Evolutionary conservation across 2,329 filamentous ascomycete genomes (phyloP), one percentile per base, ranked within the genome.

Genomic region (Catunica adiposa): DNA sequence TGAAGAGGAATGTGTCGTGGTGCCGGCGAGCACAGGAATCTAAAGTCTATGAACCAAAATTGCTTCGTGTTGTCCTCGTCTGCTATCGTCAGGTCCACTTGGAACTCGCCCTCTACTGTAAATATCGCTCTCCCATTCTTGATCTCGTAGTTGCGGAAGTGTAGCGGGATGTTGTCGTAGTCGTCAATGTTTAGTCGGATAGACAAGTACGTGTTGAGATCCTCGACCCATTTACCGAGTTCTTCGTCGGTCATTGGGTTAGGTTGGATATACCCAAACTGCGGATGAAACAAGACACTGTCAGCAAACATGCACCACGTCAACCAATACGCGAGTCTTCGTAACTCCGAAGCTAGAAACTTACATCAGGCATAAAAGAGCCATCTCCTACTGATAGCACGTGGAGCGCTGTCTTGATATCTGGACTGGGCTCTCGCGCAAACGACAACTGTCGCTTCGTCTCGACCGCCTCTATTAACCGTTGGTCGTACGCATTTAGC

Each of bases 11-110:
- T 63, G 51, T 73, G 70, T 11, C 67, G 68, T 0, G 84, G 76
- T 0, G 81, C 75, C 1, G 90, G 90, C 7, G 72, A 75, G 66
- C 94, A 98, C 14, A 82, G 71, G 62, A 94, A 89, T 58, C 89
- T 80, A 63, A 97, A 82, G 66, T 97, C 89, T 59, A 97, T 86
- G 65, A 97, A 95, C 75, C 85, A 96, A 65, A 94, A 94, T 63
- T 94, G 89, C 55, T 85, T 84, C 31, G 81, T 74, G 17, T 82
- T 79, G 61, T 92, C 84, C 64, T 97, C 89, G 62, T 89, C 84
- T 17, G 86, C 87, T 60, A 97, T 85, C 1, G 89, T 89, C 53
- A 98, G 76, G 65, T 97, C 92, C 20, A 97, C 79, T 66, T 97
- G 90, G 63, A 96, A 96, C 66, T 97, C 90, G 54, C 79, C 79